Conservation (phyloP, 2,329 filamentous ascomycete species). For the Sclerotinia trifoliorum region DNA sequence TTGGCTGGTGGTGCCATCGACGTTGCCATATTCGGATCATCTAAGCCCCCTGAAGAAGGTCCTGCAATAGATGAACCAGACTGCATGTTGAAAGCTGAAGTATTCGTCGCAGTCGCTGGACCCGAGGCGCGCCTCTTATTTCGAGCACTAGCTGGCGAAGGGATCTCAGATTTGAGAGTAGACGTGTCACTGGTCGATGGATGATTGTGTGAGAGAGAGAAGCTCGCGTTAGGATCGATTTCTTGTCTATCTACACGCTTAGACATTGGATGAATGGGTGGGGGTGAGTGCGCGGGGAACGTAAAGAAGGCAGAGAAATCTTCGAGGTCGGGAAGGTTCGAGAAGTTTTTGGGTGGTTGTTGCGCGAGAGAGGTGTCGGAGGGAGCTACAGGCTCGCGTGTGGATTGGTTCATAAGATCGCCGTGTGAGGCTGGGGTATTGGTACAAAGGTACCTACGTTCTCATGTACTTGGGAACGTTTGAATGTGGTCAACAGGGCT, state of each 20-base stretch:
- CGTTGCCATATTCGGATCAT: conserved; percentile 34
- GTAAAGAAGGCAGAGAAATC: conserved; percentile 13
- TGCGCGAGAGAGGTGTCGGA: conserved; percentile 28
- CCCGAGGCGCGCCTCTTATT: conserved; percentile 36
- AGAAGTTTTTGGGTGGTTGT: conserved; percentile 21
- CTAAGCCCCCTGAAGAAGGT: conserved; percentile 23
- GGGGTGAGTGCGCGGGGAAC: conserved; percentile 22
- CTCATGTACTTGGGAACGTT: conserved; percentile 34
- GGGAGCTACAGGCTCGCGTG: conserved; percentile 30
- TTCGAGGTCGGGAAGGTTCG: conserved; percentile 19
- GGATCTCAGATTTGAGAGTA: conserved; percentile 30
- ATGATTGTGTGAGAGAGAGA: conserved; percentile 30
- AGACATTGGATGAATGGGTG: conserved; percentile 35
- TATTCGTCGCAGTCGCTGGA: conserved; percentile 20
- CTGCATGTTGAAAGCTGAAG: conserved; percentile 32
- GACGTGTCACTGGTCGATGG: conserved; percentile 29
- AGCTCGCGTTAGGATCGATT: conserved; percentile 29
- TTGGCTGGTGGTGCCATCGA: conserved; percentile 63
- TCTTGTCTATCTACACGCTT: conserved; percentile 36
- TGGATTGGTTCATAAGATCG: conserved; percentile 34
- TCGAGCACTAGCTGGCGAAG: conserved; percentile 25
- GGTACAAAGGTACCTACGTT: conserved; percentile 37
- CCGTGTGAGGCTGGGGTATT: conserved; percentile 36
- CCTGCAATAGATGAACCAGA: conserved; percentile 27
- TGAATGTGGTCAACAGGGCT: conserved; percentile 33